Evolutionary conservation across 139 green algal genomes (phyloP).

Genomic region (Tetraselmis chui): DNA sequence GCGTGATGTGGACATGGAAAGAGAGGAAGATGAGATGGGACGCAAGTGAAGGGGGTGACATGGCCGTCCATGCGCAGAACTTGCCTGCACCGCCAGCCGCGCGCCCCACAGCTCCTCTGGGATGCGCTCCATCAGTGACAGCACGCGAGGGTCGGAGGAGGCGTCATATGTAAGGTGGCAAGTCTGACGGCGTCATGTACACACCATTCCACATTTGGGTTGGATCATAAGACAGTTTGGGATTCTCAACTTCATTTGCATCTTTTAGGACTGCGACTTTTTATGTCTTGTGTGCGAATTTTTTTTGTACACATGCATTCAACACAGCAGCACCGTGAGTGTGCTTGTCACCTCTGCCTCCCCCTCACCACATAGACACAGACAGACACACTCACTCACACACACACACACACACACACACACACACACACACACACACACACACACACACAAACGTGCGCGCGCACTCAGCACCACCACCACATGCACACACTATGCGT

Average conservation of each 20-base stretch:
- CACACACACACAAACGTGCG: too few species aligned
- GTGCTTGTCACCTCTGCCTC: neutral
- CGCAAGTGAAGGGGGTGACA: neutral
- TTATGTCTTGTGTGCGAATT: neutral
- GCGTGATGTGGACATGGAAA: neutral
- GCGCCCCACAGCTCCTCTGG: slow-evolving; percentile 71
- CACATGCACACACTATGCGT: too few species aligned
- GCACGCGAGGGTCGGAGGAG: slow-evolving; percentile 33
- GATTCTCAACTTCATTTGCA: neutral
- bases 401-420: too few species aligned
- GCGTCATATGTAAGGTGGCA: slow-evolving; percentile 62
- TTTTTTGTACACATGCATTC: neutral
- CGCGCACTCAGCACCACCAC: too few species aligned
- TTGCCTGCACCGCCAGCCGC: slow-evolving; percentile 37
- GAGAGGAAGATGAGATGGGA: neutral
- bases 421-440: too few species aligned
- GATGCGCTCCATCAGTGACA: slow-evolving; percentile 54
- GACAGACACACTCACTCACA: too few species aligned
- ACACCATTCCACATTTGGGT: neutral
- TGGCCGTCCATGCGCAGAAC: neutral
- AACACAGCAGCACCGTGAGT: neutral
- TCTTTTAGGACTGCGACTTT: neutral
- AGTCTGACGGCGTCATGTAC: neutral
- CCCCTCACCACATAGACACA: too few species aligned
- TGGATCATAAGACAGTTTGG: neutral